Evolutionary conservation across 2,329 filamentous ascomycete species (phyloP).

Genomic region (Periconia sp.): DNA sequence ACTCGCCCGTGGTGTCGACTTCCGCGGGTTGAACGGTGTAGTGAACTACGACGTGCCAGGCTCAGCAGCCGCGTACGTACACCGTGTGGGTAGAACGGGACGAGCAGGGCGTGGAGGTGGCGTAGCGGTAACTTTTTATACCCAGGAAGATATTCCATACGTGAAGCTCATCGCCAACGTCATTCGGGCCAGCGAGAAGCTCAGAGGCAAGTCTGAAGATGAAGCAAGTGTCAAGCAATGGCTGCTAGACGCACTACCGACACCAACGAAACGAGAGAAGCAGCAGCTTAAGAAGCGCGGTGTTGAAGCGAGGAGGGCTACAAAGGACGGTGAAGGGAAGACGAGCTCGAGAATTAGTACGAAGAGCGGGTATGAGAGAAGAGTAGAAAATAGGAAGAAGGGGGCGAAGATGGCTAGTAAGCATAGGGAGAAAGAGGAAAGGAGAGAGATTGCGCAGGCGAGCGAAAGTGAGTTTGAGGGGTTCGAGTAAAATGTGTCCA

Average conservation of each 20-base stretch:
- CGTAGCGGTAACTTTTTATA: conserved; percentile 92
- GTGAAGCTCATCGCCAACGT: conserved; percentile 94
- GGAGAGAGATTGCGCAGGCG: conserved; percentile 16
- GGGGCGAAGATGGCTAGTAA: conserved; percentile 53
- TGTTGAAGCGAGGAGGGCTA: conserved; percentile 71
- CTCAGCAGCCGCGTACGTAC: conserved; percentile 88
- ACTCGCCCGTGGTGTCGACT: conserved; percentile 89
- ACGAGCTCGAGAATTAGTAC: conserved; percentile 77
- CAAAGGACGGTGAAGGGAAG: conserved; percentile 26
- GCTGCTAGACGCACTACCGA: conserved; percentile 86
- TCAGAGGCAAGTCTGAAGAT: conserved; percentile 52
- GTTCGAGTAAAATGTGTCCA: too few species aligned
- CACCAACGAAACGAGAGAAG: conserved; percentile 81
- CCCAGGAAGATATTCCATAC: conserved; percentile 88
- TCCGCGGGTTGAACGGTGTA: conserved; percentile 92
- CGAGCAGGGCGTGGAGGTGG: conserved; percentile 87
- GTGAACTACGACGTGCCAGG: conserved; percentile 97
- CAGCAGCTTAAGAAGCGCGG: conserved; percentile 82
- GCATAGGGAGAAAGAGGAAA: conserved; percentile 30
- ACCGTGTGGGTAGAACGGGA: conserved; percentile 90
- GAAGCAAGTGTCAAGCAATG: conserved; percentile 65
- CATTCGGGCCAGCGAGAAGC: conserved; percentile 80
- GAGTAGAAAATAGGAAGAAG: conserved; percentile 69
- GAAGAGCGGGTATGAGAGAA: conserved; percentile 77
- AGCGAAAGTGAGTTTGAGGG: conserved; percentile 49